These are phyloP conservation scores for Melocanna baccifera DNA, from an alignment of 176 grass and related monocot species.

Conservation along the genomic window DNA sequence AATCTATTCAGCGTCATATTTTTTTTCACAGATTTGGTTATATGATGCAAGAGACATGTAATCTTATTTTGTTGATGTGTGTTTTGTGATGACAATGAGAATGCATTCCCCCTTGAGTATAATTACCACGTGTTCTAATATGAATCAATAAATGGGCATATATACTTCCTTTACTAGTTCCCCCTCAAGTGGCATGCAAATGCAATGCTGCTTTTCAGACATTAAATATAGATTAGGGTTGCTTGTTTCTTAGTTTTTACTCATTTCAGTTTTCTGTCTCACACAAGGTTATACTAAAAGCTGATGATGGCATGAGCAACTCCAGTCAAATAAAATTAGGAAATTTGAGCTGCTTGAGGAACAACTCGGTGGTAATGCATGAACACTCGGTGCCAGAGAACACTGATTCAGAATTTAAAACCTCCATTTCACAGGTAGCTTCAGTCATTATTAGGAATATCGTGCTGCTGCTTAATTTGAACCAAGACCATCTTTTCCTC, in stretches of 20 bases:
- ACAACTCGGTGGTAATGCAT: conserved; percentile 19
- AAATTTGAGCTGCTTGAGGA: conserved; percentile 4
- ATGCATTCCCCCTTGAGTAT: background rate
- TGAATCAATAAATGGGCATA: conserved; percentile 17
- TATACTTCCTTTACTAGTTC: background rate
- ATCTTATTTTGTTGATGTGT: background rate
- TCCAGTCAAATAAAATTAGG: conserved; percentile 9
- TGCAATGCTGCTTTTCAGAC: background rate
- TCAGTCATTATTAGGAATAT: conserved; percentile 14
- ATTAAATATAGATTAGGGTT: background rate
- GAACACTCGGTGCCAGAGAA: conserved; percentile 22
- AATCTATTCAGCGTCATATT: background rate
- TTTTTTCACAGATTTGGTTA: background rate
- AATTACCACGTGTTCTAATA: background rate
- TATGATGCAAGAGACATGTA: background rate
- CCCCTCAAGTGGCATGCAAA: conserved; percentile 2
- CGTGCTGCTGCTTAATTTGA: background rate
- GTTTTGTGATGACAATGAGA: background rate
- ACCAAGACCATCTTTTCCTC: background rate
- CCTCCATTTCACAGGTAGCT: conserved; percentile 51
- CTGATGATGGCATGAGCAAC: conserved; percentile 18
- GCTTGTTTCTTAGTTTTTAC: conserved; percentile 9
- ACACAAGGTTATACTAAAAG: conserved; percentile 35
- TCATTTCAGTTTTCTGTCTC: conserved; percentile 18
- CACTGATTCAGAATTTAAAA: conserved; percentile 46